These are phyloP conservation scores for Suhomyces wounanorum DNA, from an alignment of 1,139 yeast species.

Conservation along the genomic window DNA sequence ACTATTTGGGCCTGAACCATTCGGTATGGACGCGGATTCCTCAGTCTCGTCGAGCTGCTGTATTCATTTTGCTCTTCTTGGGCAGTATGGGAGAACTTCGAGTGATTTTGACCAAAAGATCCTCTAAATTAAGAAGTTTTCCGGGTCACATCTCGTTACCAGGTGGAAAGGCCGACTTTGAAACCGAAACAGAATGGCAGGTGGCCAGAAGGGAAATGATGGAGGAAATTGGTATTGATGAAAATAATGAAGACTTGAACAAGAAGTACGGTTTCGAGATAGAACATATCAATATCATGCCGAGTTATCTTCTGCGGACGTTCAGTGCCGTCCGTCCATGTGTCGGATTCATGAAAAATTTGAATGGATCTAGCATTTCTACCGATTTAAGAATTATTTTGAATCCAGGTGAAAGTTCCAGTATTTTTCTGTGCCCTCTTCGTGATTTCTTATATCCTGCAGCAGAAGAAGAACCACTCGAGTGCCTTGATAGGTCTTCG, in stretches of 20 bases:
- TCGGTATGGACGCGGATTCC: constrained; percentile 65
- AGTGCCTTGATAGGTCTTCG: constrained; percentile 47
- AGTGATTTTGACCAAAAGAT: constrained; percentile 75
- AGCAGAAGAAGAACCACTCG: constrained; percentile 29
- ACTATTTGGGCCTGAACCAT: constrained; percentile 30
- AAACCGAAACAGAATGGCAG: constrained; percentile 64
- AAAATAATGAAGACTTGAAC: constrained; percentile 46
- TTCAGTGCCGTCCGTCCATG: constrained; percentile 82
- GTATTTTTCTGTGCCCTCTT: constrained; percentile 68
- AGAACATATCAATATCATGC: constrained; percentile 61
- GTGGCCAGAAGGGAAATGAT: constrained; percentile 80
- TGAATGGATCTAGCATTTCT: constrained; percentile 13
- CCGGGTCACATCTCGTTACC: constrained; percentile 91
- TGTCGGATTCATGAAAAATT: constrained; percentile 56
- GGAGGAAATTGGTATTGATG: constrained; percentile 81
- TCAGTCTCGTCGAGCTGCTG: constrained; percentile 69
- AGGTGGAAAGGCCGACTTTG: constrained; percentile 80
- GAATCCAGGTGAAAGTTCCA: constrained; percentile 73
- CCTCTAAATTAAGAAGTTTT: constrained; percentile 66
- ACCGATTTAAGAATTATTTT: constrained; percentile 33
- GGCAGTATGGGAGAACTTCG: constrained; percentile 74
- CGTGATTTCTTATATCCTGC: constrained; percentile 56
- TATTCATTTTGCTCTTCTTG: constrained; percentile 67
- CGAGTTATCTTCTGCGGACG: constrained; percentile 77
- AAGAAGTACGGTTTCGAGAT: constrained; percentile 53